Evolutionary conservation across 352 stramenopile genomes (phyloP), one percentile per base, ranked within the genome.

Genomic region (Phytophthora litchii): DNA sequence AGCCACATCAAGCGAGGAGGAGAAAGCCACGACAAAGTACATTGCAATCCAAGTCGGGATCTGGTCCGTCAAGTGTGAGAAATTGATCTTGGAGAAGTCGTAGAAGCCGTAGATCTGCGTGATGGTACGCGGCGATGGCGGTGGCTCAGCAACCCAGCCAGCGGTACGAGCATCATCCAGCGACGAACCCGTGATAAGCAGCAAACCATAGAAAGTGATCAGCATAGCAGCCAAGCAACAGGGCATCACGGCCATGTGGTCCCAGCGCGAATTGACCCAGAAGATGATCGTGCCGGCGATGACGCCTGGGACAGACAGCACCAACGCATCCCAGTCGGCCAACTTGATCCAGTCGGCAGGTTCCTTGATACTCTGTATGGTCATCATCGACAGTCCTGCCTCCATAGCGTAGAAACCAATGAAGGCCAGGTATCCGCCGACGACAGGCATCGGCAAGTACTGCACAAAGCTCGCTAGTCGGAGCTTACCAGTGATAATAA

Each of bases 21-120:
- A 98, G 50, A 99, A 98, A 6, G 96, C 96, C 5, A 99, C 97
- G 3, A 99, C 97, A 60, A 98, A 97, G 67, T 98, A 98, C 97
- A 99, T 99, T 13, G 92, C 91, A 53, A 99, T 65, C 70, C 97
- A 94, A 38, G 91, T 98, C 5, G 96, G 83, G 20, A 98, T 74
- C 54, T 92, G 86, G 14, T 75, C 67, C 21, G 73, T 67, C 45
- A 92, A 48, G 56, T 80, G 87, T 23, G 71, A 72, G 23, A 85
- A 75, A 35, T 89, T 78, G 44, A 88, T 78, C 16, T 74, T 64
- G 34, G 70, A 71, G 25, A 88, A 88, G 54, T 92, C 67, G 65
- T 91, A 95, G 49, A 91, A 89, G 10, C 67, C 62, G 72, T 95
- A 95, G 47, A 93, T 91, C 31, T 93, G 80, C 17, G 72, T 62